These are phyloP conservation scores for Pythium phragmitis DNA, from an alignment of 352 stramenopile genomes.

Conservation along the genomic window DNA sequence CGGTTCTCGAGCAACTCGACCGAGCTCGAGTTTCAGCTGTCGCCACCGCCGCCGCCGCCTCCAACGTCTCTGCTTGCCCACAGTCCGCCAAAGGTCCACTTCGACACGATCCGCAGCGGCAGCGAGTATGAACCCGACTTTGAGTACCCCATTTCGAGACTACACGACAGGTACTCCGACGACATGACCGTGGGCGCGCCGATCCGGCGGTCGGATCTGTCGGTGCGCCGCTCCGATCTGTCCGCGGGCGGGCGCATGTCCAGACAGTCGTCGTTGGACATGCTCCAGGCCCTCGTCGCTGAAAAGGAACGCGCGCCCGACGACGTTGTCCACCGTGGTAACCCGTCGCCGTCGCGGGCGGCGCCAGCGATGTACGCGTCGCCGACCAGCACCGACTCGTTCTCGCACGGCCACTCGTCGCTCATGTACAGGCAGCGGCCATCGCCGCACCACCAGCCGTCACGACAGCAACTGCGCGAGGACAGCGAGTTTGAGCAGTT, in stretches of 20 bases:
- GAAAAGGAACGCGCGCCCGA: constrained; percentile 10
- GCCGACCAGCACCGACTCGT: constrained; percentile 19
- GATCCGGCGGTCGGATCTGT: constrained; percentile 35
- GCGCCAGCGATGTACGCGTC: constrained; percentile 12
- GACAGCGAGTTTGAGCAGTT: constrained; percentile 22
- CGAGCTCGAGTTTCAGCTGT: constrained; percentile 10
- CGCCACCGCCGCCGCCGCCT: neutral
- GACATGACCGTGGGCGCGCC: constrained; percentile 28
- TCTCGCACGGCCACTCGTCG: constrained; percentile 10
- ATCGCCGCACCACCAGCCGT: neutral
- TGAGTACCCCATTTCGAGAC: constrained; percentile 25
- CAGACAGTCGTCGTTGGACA: constrained; percentile 10
- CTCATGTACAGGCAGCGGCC: constrained; percentile 3
- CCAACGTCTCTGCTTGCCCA: too few species aligned
- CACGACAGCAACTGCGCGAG: neutral
- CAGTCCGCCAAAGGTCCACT: neutral
- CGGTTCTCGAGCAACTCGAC: constrained; percentile 5
- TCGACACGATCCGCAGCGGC: constrained; percentile 43
- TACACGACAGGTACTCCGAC: constrained; percentile 26
- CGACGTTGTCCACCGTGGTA: constrained; percentile 6
- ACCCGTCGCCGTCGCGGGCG: neutral
- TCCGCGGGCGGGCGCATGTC: neutral
- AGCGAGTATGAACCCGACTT: constrained; percentile 42
- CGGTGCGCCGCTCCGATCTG: constrained; percentile 14
- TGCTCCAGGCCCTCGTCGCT: neutral